Evolutionary conservation across 2,329 filamentous ascomycete species (phyloP), one percentile per base, ranked within the genome.

Genomic region (Colletotrichum phormii): DNA sequence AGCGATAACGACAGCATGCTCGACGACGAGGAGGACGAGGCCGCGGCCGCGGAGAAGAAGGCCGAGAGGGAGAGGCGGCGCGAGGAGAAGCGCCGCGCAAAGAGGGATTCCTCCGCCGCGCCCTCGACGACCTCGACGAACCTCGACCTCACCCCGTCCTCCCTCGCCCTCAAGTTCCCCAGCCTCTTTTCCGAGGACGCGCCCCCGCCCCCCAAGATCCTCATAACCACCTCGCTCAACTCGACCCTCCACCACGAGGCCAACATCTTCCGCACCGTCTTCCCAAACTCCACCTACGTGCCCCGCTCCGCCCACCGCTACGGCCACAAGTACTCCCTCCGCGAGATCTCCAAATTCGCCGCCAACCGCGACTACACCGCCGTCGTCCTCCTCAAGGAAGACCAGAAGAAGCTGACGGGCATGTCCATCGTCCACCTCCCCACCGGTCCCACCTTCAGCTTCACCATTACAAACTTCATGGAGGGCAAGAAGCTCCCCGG

Each of bases 151-250:
- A 91, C 90, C 9, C 90, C 90, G 1, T 84, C 89, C 33, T 89
- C 88, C 8, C 84, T 92, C 49, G 84, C 89, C 15, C 83, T 87
- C 75, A 91, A 91, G 78, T 92, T 92, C 77, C 89, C 90, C 33
- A 86, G 87, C 1, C 86, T 92, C 46, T 92, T 92, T 79, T 86
- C 84, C 73, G 89, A 91, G 62, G 81, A 88, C 77, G 89, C 87
- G 42, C 89, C 86, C 60, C 88, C 86, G 68, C 83, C 84, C 72
- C 95, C 97, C 64, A 97, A 98, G 83, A 91, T 98, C 75, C 91
- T 99, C 51, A 89, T 99, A 79, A 99, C 97, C 0, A 98, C 97
- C 8, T 94, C 92, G 13, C 88, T 98, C 78, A 95, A 98, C 84
- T 95, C 94, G 13, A 96, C 93, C 1, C 90, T 98, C 13, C 96